phyloP scores from a whole-genome alignment of 257 asterid species.

The Nicotiana tabacum region DNA sequence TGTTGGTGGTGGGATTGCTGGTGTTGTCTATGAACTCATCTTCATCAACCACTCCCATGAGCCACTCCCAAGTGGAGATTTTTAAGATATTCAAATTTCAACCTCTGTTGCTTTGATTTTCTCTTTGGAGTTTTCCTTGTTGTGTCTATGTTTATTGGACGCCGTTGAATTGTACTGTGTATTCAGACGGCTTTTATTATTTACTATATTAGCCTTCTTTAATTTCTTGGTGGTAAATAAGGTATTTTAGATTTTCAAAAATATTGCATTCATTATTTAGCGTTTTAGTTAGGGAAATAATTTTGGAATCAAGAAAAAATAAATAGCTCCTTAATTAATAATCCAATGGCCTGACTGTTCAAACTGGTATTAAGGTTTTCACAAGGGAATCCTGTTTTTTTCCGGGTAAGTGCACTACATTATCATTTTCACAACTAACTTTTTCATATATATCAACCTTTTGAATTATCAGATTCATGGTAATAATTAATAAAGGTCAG shows the following conservation, averaged over 20 bases:
- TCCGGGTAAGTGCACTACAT: no score
- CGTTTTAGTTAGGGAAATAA: no score
- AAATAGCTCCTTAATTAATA: no score
- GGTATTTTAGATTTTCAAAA: not conserved
- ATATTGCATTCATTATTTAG: not conserved
- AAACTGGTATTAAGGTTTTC: no score
- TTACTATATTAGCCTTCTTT: not conserved
- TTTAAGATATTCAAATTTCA: conserved; percentile 1
- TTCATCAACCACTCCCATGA: conserved; percentile 51
- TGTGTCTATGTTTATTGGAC: not conserved
- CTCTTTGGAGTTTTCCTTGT: not conserved
- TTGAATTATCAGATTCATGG: no score
- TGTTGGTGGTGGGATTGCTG: conserved; percentile 59
- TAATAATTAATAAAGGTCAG: no score
- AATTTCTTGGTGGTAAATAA: not conserved
- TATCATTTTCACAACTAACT: no score
- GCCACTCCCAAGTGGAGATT: conserved; percentile 33
- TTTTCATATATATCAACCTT: no score
- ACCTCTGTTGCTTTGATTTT: not conserved
- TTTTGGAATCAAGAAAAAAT: no score
- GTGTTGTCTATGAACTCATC: conserved; percentile 48
- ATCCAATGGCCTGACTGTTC: no score
- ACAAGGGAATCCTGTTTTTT: no score
- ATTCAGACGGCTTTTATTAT: not conserved
- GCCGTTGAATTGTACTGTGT: not conserved